Evolutionary conservation across 257 asterid genomes (phyloP), one percentile per base, ranked within the genome.

Genomic region (Lantana camara): DNA sequence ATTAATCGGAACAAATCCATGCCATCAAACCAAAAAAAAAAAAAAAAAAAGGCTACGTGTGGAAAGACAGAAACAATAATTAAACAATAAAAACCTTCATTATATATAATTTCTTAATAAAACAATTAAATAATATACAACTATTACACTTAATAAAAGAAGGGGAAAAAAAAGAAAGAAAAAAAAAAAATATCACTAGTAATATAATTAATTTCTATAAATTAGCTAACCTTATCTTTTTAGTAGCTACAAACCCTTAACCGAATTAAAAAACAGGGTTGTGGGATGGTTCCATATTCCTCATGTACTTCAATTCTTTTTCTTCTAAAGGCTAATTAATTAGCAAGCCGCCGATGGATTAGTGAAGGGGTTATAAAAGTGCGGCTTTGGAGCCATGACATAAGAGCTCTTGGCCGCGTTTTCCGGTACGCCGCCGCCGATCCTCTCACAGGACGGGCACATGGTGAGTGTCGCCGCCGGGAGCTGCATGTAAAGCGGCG

Each of bases 361-460:
- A 57, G 85, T 51, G 74, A 72, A 85, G 72, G 89, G 90, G 13
- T 78, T 72, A 38, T 78, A 86, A 60, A 84, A 75, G 72, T 73
- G 85, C 30, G 95, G 73, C 79, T 82, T 86, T 0, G 81, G 77
- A 20, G 89, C 87, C 66, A 83, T 67, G 1, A 82, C 77, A 7
- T 73, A 84, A 15, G 90, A 32, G 58, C 68, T 68, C 63, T 79
- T 81, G 5, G 88, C 70, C 16, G 86, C 67, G 54, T 45, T 75
- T 4, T 71, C 85, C 0, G 79, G 64, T 23, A 40, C 62, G 49
- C 65, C 79, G 57, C 76, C 79, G 37, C 87, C 79, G 37, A 83
- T 77, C 67, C 89, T 75, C 58, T 89, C 95, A 20, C 98, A 92
- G 1, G 96, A 85, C 1, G 95, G 92, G 66, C 98, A 92, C 91